Conservation (phyloP, 306 rosid species). For the Prinsepia uniflora region DNA sequence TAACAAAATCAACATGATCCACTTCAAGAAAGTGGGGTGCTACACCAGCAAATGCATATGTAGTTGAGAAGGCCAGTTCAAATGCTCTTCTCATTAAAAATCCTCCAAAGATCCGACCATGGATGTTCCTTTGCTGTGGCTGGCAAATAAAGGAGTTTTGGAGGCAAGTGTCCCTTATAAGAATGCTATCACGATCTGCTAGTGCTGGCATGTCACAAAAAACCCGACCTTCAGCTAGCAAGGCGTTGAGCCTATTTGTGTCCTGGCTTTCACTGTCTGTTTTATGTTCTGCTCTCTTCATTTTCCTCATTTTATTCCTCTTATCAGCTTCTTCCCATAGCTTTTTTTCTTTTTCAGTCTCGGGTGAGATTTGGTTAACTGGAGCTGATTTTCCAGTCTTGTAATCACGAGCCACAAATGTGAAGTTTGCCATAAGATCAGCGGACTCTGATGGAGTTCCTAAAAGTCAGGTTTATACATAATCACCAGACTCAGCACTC, state of each 20-base stretch:
- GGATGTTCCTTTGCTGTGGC: conserved; percentile 85
- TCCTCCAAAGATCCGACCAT: conserved; percentile 86
- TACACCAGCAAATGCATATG: conserved; percentile 75
- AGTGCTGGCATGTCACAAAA: conserved; percentile 83
- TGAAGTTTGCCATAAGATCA: conserved; percentile 70
- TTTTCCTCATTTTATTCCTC: conserved; percentile 60
- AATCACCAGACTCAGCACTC: conserved; percentile 13
- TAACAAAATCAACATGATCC: conserved; percentile 84
- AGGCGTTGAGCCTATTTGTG: conserved; percentile 43
- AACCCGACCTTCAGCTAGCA: conserved; percentile 72
- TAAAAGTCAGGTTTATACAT: conserved; percentile 24
- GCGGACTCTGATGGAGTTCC: conserved; percentile 43
- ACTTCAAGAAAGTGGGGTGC: conserved; percentile 85
- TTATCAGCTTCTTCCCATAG: conserved; percentile 83
- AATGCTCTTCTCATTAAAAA: conserved; percentile 87
- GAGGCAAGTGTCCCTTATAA: conserved; percentile 62
- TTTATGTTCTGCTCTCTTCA: conserved; percentile 38
- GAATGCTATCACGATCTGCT: conserved; percentile 83
- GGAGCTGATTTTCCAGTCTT: conserved; percentile 61
- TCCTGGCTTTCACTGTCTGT: conserved; percentile 32
- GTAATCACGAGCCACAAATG: conserved; percentile 83
- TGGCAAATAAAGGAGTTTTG: conserved; percentile 83
- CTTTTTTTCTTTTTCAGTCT: conserved; percentile 50
- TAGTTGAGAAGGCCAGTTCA: conserved; percentile 80
- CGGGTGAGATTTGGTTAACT: conserved; percentile 58